Evolutionary conservation across 371 early-diverging fungal genomes (phyloP).

Genomic region (Smittium culicis): DNA sequence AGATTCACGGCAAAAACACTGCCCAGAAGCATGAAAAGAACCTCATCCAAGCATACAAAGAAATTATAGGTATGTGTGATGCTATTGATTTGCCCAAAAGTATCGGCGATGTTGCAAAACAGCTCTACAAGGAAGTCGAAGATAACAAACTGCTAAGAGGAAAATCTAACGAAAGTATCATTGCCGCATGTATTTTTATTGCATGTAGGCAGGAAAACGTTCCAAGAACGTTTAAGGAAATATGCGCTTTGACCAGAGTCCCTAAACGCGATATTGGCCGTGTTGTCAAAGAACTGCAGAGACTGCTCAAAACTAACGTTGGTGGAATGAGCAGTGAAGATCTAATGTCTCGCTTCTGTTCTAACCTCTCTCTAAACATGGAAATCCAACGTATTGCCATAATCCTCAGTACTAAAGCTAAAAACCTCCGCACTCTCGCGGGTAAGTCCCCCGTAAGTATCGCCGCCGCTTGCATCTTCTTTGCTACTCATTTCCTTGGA

Average conservation of each 20-base stretch:
- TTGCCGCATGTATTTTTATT: conserved; percentile 95
- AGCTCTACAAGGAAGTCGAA: conserved; percentile 77
- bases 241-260: conserved; percentile 86
- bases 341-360: conserved; percentile 78
- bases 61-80: conserved; percentile 86
- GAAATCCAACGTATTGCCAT: conserved; percentile 58
- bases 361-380: conserved; percentile 53
- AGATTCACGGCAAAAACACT: conserved; percentile 56
- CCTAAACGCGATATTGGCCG: conserved; percentile 83
- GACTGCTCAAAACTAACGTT: conserved; percentile 43
- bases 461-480: conserved; percentile 80
- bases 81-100: conserved; percentile 71
- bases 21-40: conserved; percentile 63
- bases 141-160: conserved; percentile 81
- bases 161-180: conserved; percentile 80
- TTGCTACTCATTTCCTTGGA: conserved; percentile 58
- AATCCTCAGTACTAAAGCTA: conserved; percentile 55
- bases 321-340: conserved; percentile 57
- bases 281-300: conserved; percentile 62
- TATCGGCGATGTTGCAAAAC: conserved; percentile 88
- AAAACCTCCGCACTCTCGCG: conserved; percentile 63
- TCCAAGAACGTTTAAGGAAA: conserved; percentile 95
- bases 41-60: conserved; percentile 79
- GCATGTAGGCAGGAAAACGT: conserved; percentile 90
- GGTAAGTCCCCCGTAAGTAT: conserved; percentile 85